Percentiles rank a stretch among this genome's conserved stretches.
Conservation (phyloP, 108 stramenopile species). For the Seminavis robusta region DNA sequence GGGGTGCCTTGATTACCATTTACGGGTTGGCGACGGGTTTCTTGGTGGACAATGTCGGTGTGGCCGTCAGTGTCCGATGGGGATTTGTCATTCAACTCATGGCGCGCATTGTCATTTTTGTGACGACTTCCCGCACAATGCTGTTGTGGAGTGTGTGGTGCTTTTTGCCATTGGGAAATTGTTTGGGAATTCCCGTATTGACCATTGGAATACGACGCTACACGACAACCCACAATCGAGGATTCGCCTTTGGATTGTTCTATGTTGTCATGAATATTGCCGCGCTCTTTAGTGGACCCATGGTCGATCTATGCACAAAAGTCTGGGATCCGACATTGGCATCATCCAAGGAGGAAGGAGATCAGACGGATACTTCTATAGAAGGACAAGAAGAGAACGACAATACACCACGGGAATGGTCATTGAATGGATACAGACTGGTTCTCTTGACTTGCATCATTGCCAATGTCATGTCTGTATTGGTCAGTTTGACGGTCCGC, state of each 20-base stretch:
- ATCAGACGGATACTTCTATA: conserved; percentile 1
- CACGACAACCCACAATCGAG: conserved; percentile 52
- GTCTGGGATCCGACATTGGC: too few species aligned
- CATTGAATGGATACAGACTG: conserved; percentile 55
- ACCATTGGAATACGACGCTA: conserved; percentile 66
- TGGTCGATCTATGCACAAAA: conserved; percentile 71
- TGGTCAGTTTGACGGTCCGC: conserved; percentile 49
- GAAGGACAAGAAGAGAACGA: conserved; percentile 6
- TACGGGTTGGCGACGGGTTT: conserved; percentile 60
- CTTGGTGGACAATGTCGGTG: conserved; percentile 60
- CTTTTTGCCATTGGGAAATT: conserved; percentile 49
- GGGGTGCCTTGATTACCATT: conserved; percentile 65
- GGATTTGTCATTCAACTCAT: conserved; percentile 45
- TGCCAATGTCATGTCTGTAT: conserved; percentile 52
- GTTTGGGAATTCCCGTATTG: conserved; percentile 69
- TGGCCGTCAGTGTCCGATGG: conserved; percentile 43
- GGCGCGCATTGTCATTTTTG: conserved; percentile 38
- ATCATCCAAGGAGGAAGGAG: conserved; percentile 17
- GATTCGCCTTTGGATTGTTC: conserved; percentile 85
- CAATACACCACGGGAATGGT: conserved; percentile 28
- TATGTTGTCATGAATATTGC: conserved; percentile 86
- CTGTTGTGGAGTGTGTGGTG: conserved; percentile 35
- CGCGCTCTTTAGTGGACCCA: conserved; percentile 61
- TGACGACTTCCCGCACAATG: conserved; percentile 28
- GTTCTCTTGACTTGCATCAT: conserved; percentile 62